These are phyloP conservation scores for Plasmodium gaboni DNA, from an alignment of 169 alveolate genomes.

Conservation along the genomic window DNA sequence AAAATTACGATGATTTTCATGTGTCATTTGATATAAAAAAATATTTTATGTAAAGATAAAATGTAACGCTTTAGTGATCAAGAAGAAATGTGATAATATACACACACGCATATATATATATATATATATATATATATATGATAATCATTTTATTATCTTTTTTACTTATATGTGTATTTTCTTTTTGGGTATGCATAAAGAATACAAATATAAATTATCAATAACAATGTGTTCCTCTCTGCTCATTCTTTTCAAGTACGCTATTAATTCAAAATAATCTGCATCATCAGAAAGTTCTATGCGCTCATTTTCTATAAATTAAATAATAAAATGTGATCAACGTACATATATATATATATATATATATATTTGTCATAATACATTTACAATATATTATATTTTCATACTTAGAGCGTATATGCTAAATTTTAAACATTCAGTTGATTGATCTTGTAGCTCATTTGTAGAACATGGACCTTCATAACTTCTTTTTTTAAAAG, in stretches of 20 bases:
- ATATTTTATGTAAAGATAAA: too few relatives aligned
- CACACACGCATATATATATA: too few relatives aligned
- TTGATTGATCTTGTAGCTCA: neutral
- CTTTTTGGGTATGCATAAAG: constrained; percentile 26
- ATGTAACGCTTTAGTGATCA: too few relatives aligned
- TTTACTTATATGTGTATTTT: neutral
- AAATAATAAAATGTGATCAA: neutral
- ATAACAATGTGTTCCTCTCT: constrained; percentile 20
- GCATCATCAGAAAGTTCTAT: constrained; percentile 69
- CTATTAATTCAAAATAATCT: constrained; percentile 52
- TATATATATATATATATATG: too few relatives aligned
- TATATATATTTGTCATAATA: neutral
- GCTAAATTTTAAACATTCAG: constrained; percentile 30
- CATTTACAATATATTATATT: neutral
- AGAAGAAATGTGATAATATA: too few relatives aligned
- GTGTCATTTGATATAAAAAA: too few relatives aligned
- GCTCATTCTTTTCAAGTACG: constrained; percentile 41
- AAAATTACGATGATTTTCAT: too few relatives aligned
- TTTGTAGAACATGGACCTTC: constrained; percentile 20
- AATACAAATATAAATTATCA: constrained; percentile 27
- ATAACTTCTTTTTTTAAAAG: constrained; percentile 27
- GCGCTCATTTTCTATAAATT: constrained; percentile 18
- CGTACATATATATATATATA: neutral
- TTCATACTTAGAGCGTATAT: constrained; percentile 55
- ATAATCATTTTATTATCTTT: too few relatives aligned